Base-by-base conservation (phyloP, 352 stramenopile species). In the Globisporangium lucens region DNA sequence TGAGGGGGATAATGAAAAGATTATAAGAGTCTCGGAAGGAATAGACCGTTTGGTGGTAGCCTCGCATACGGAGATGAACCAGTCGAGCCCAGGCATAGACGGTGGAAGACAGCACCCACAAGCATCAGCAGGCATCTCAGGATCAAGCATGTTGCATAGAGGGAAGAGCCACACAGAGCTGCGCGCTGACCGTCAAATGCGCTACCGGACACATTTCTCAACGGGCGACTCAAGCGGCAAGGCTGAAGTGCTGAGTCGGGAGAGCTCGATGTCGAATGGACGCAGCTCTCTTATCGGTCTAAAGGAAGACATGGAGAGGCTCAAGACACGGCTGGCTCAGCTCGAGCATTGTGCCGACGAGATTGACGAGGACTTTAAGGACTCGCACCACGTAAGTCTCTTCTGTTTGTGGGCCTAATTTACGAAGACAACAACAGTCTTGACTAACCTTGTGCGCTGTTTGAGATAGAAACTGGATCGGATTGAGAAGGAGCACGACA, bases 351-450 rank as follows among this genome's bases (percentile, higher is more conserved):
- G 70, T 49, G 83, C 83, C 1, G 70, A 80, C 38, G 72, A 76
- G 20, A 87, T 91, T 9, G 80, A 89, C 36, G 70, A 89, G 1
- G 77, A 89, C 17, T 91, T 89, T 17, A 85, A 82, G 58, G 56
- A 68, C 33, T 80, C 79, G 0, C 74, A 83, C 52, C 72, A 83
- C 59, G 71, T 73, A 67, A 51, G 29, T 52, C 29, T 3, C 15
- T 17, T 43, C 4, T 43, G n/a, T 22, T 63, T 33, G 1, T 38
- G 7, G 22, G 22, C 13, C 0, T 33, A 12, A 1, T 61, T 27
- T 36, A 27, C 27, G 15, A 36, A 4, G 30, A 3, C 30, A 33
- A 33, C 5, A 20, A 27, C 33, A n/a, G 8, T 35, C 4, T 7
- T 59, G 29, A 35, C 36, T 58, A 10, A 24, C 30, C 15, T 53